phyloP scores from a whole-genome alignment of 257 asterid genomes.

The Ophiorrhiza pumila region DNA sequence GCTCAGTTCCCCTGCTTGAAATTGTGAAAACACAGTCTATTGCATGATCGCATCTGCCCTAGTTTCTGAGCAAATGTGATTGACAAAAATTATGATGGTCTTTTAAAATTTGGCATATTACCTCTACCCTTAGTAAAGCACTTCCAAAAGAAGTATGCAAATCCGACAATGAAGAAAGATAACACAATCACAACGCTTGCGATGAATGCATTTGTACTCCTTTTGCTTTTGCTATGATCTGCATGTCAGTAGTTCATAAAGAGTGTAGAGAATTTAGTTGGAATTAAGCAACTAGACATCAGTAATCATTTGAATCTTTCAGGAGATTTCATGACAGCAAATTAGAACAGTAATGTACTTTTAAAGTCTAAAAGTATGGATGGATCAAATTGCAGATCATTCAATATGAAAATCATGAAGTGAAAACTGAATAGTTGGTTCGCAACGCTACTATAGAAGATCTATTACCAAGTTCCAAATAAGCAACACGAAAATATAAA shows the following conservation, averaged over 20 bases:
- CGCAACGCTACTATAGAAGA: too few relatives aligned
- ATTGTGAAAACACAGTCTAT: neutral
- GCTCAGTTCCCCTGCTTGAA: neutral
- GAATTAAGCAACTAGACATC: too few relatives aligned
- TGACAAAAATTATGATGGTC: too few relatives aligned
- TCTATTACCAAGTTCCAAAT: conserved; percentile 44
- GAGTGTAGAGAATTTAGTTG: neutral
- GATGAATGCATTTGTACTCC: conserved; percentile 26
- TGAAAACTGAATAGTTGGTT: too few relatives aligned
- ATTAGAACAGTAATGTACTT: neutral
- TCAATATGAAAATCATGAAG: too few relatives aligned
- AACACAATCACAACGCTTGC: conserved; percentile 38
- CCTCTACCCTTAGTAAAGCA: conserved; percentile 41
- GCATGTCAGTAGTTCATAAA: neutral
- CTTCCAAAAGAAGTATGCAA: conserved; percentile 33
- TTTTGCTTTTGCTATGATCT: conserved; percentile 24
- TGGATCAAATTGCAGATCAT: neutral
- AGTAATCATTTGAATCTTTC: neutral
- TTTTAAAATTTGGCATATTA: neutral
- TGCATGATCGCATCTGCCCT: neutral
- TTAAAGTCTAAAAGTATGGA: neutral
- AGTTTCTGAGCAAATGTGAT: neutral
- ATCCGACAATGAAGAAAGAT: conserved; percentile 18
- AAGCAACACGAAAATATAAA: conserved; percentile 44
- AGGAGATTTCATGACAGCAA: neutral